Evolutionary conservation across 306 rosid genomes (phyloP).

Genomic region (Dryas alaskensis): DNA sequence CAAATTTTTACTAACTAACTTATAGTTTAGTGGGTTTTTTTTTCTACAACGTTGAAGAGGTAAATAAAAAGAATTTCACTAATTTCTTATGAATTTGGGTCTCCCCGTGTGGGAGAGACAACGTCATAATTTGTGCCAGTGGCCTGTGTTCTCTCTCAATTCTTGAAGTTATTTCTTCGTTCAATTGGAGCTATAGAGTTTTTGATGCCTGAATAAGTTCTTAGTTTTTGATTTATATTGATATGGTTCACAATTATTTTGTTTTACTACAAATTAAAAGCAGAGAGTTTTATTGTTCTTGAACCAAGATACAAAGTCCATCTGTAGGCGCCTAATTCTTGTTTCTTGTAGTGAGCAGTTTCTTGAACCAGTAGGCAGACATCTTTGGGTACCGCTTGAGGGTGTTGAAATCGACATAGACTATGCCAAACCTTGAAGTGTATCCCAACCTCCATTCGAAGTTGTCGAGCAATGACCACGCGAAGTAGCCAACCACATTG

Average conservation of each 20-base stretch:
- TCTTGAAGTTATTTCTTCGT: neutral
- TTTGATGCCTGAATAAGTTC: too few species aligned
- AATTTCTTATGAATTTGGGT: neutral
- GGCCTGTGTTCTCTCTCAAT: conserved; percentile 25
- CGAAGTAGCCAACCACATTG: conserved; percentile 73
- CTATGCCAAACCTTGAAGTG: conserved; percentile 90
- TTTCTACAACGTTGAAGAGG: too few species aligned
- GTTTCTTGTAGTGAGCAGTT: conserved; percentile 41
- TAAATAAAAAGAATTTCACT: too few species aligned
- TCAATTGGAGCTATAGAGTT: too few species aligned
- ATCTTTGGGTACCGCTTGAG: conserved; percentile 83
- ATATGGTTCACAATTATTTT: too few species aligned
- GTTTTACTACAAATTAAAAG: too few species aligned
- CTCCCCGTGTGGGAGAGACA: conserved; percentile 30
- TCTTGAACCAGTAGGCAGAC: conserved; percentile 92
- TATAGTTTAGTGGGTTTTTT: too few species aligned
- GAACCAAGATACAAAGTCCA: too few species aligned
- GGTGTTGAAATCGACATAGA: conserved; percentile 72
- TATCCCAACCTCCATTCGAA: conserved; percentile 92
- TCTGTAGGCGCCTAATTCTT: conserved; percentile 18
- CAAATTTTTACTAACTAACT: too few species aligned
- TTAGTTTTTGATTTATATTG: too few species aligned
- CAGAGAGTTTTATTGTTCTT: too few species aligned
- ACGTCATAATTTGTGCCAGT: conserved; percentile 26
- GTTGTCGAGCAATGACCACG: conserved; percentile 59